A percentile compares a stretch with the other conserved stretches of the same genome.
phyloP scores from a whole-genome alignment of 148 eudicot species.

The Beta vulgaris region DNA sequence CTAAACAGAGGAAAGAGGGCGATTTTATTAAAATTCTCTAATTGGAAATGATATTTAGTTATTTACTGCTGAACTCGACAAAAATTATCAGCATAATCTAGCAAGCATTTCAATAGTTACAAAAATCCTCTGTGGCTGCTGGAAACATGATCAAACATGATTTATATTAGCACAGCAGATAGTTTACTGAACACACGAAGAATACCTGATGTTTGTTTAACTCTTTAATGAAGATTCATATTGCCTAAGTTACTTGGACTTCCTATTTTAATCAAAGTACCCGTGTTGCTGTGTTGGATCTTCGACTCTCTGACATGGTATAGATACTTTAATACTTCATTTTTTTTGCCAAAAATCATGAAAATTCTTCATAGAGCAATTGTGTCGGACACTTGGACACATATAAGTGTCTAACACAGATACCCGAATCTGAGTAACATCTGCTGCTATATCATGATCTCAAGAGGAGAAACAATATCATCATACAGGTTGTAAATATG shows the following conservation, averaged over 20 bases:
- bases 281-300: no score
- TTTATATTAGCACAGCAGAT: conserved; percentile 21
- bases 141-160: conserved; percentile 10
- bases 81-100: conserved; percentile 14
- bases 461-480: conserved; percentile 27
- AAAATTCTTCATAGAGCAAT: no score
- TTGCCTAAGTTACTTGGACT: no score
- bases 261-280: no score
- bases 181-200: not conserved
- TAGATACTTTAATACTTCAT: no score
- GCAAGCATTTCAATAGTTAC: conserved; percentile 19
- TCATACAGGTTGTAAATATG: conserved; percentile 10
- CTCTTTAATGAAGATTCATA: not conserved
- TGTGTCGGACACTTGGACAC: no score
- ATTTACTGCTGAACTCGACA: conserved; percentile 9
- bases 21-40: conserved; percentile 13
- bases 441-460: conserved; percentile 29
- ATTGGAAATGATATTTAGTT: conserved; percentile 19
- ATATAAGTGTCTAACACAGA: no score
- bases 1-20: not conserved
- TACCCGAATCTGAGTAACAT: no score
- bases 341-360: no score
- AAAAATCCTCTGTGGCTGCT: conserved; percentile 20
- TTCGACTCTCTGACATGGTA: no score
- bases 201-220: conserved; percentile 10